These are phyloP conservation scores for Xylaria telfairii DNA, from an alignment of 495 filamentous ascomycete genomes.

Conservation along the genomic window DNA sequence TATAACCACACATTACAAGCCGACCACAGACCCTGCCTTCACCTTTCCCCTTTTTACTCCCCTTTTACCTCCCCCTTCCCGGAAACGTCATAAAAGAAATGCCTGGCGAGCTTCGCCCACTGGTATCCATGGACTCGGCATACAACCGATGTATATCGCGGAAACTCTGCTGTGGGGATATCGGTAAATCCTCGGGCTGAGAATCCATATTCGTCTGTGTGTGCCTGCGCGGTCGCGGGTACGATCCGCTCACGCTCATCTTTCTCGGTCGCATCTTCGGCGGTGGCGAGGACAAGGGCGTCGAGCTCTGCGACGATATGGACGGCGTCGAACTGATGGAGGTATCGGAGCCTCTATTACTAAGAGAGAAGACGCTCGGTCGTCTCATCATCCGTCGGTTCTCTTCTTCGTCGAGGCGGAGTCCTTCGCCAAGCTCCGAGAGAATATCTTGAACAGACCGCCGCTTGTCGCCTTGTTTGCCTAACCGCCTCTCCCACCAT, in stretches of 20 bases:
- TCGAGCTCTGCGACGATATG: conserved; percentile 18
- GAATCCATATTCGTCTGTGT: conserved; percentile 14
- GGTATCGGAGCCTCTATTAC: conserved; percentile 15
- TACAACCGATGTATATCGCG: conserved; percentile 17
- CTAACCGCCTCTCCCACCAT: conserved; percentile 23
- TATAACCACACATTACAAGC: conserved; percentile 7
- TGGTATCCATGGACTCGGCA: conserved; percentile 16
- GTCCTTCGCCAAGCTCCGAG: conserved; percentile 25
- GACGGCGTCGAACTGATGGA: conserved; percentile 18
- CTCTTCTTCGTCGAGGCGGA: conserved; percentile 26
- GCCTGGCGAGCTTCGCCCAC: conserved; percentile 25
- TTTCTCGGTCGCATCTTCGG: conserved; percentile 23
- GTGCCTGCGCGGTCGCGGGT: conserved; percentile 24
- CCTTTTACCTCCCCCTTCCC: background rate
- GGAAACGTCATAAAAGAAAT: conserved; percentile 26
- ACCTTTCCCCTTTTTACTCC: no score
- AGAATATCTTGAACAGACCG: conserved; percentile 27
- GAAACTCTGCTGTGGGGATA: conserved; percentile 3
- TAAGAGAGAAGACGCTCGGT: conserved; percentile 25
- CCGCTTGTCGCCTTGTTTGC: conserved; percentile 31
- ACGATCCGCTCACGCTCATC: conserved; percentile 24
- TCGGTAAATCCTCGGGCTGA: background rate
- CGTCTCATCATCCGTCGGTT: conserved; percentile 18
- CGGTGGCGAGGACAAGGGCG: conserved; percentile 12
- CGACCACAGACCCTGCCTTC: background rate